phyloP scores from a whole-genome alignment of 1,284 basidiomycete species.

The Rhodotorula mucilaginosa region DNA sequence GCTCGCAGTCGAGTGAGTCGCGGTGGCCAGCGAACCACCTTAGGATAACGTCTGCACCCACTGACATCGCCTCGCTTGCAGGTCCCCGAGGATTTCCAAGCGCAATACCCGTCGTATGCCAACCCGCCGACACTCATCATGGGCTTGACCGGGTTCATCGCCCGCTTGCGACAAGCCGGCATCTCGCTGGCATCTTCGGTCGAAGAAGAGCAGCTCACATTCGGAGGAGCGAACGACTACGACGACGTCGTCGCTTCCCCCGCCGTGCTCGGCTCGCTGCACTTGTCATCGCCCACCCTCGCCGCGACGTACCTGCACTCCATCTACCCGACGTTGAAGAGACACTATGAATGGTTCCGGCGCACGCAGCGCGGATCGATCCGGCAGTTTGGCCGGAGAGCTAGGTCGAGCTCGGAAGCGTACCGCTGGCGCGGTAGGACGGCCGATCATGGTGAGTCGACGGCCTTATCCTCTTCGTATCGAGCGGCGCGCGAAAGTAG shows the following conservation, averaged over 20 bases:
- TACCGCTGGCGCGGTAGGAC: conserved; percentile 94
- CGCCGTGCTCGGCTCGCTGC: conserved; percentile 48
- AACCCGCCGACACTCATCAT: conserved; percentile 91
- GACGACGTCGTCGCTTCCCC: not conserved
- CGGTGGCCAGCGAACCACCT: no score
- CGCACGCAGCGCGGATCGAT: conserved; percentile 89
- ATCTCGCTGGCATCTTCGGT: conserved; percentile 12
- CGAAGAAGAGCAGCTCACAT: not conserved
- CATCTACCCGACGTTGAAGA: conserved; percentile 77
- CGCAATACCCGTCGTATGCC: conserved; percentile 86
- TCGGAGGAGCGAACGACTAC: not conserved
- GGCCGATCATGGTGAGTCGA: conserved; percentile 10
- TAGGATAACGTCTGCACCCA: no score
- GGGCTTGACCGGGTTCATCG: conserved; percentile 82
- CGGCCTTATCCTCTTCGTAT: no score
- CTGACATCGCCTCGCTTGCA: conserved; percentile 41
- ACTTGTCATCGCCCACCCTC: conserved; percentile 58
- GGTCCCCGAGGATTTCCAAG: conserved; percentile 84
- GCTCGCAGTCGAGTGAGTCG: conserved; percentile 73
- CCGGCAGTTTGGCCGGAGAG: conserved; percentile 77
- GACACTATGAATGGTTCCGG: conserved; percentile 94
- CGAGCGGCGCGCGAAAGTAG: not conserved
- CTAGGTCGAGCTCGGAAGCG: conserved; percentile 78
- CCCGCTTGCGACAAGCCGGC: conserved; percentile 58
- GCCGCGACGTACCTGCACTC: conserved; percentile 68